These are phyloP conservation scores for Erigeron philadelphicus DNA, from an alignment of 140 eudicot genomes.

Conservation along the genomic window DNA sequence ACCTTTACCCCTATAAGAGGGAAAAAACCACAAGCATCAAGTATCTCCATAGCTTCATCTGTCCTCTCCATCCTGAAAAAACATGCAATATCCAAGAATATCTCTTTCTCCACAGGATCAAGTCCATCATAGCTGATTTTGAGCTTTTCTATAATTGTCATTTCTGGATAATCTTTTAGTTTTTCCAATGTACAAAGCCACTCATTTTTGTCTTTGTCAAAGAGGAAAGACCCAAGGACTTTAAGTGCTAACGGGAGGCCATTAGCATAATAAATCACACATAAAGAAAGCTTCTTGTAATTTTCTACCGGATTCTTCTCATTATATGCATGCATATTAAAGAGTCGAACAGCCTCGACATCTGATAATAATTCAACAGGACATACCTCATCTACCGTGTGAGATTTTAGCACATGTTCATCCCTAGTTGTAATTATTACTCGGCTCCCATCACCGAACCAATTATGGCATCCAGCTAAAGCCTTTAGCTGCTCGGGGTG, in stretches of 20 bases:
- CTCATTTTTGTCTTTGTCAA: neutral
- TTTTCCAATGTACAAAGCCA: neutral
- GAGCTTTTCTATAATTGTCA: neutral
- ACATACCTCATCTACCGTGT: neutral
- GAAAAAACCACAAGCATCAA: too few relatives aligned
- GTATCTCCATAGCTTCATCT: too few relatives aligned
- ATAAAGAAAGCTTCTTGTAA: neutral
- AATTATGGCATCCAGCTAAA: conserved; percentile 7
- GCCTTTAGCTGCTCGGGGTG: conserved; percentile 9
- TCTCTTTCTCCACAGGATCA: neutral
- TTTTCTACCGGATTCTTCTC: neutral
- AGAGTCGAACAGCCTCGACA: neutral
- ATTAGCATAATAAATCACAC: neutral
- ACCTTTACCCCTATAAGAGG: too few relatives aligned
- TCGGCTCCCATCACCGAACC: conserved; percentile 13
- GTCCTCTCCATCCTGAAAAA: neutral
- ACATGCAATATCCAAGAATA: conserved; percentile 33
- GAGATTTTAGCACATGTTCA: neutral
- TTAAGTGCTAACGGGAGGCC: neutral
- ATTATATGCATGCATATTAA: neutral
- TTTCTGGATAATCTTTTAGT: neutral
- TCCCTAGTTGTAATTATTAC: conserved; percentile 13
- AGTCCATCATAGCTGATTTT: neutral
- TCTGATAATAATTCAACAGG: neutral
- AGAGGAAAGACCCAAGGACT: neutral